These are phyloP conservation scores for Immersiporthe knoxdaviesiana DNA, from an alignment of 2,329 filamentous ascomycete species.

Conservation along the genomic window DNA sequence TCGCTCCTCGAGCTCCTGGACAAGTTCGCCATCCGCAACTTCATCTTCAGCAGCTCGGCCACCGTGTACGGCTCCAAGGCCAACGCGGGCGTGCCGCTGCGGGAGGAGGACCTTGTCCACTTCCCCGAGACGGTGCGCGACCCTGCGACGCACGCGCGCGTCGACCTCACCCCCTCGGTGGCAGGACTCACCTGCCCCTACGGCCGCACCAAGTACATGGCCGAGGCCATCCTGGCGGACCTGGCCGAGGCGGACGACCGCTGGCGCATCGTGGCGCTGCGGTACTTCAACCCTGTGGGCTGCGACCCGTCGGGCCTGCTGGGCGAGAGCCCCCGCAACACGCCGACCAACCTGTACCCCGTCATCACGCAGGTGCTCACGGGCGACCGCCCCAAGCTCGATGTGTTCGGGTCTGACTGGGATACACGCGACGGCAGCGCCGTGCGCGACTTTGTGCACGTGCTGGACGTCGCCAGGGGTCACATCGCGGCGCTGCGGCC, in stretches of 20 bases:
- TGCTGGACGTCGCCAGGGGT: slow-evolving; percentile 65
- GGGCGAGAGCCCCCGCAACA: slow-evolving; percentile 65
- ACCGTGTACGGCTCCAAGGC: slow-evolving; percentile 66
- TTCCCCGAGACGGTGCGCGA: slow-evolving; percentile 49
- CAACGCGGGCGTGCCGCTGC: slow-evolving; percentile 53
- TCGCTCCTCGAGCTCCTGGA: slow-evolving; percentile 61
- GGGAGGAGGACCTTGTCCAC: slow-evolving; percentile 61
- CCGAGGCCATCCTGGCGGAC: slow-evolving; percentile 67
- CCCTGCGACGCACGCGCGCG: slow-evolving; percentile 39
- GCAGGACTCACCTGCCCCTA: slow-evolving; percentile 67
- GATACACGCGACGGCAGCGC: slow-evolving; percentile 67
- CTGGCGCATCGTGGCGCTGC: slow-evolving; percentile 65
- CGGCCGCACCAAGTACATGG: slow-evolving; percentile 69
- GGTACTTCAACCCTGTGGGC: slow-evolving; percentile 71
- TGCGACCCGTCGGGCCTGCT: slow-evolving; percentile 66
- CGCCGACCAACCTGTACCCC: slow-evolving; percentile 66
- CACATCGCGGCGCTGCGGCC: slow-evolving; percentile 62
- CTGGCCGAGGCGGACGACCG: slow-evolving; percentile 61
- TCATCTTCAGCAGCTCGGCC: slow-evolving; percentile 70
- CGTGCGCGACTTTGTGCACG: slow-evolving; percentile 70
- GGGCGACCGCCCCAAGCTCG: slow-evolving; percentile 55
- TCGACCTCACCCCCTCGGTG: slow-evolving; percentile 41
- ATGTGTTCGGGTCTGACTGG: slow-evolving; percentile 68
- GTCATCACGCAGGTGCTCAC: slow-evolving; percentile 65
- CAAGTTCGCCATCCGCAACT: slow-evolving; percentile 64